phyloP scores from a whole-genome alignment of 2,329 filamentous ascomycete species.

The Fusarium metavorans region DNA sequence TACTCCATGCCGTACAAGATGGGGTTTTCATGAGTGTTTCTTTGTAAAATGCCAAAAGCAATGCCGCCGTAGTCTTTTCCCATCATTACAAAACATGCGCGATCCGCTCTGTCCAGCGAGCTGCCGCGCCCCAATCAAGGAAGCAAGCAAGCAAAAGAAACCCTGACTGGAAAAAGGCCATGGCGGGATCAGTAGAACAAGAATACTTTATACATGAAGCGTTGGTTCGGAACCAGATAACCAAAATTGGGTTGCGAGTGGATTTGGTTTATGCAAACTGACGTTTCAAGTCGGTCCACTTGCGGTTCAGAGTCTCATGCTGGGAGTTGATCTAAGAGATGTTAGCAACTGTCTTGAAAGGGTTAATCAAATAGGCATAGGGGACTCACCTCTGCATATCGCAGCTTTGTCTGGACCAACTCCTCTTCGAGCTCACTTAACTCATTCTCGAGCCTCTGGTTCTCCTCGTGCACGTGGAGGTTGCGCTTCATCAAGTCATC shows the following conservation, averaged over 20 bases:
- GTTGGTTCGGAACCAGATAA: conserved; percentile 13
- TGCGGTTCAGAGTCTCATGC: conserved; percentile 79
- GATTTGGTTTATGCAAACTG: conserved; percentile 60
- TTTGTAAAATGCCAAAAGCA: conserved; percentile 32
- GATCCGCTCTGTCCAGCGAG: conserved; percentile 26
- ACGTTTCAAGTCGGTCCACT: conserved; percentile 79
- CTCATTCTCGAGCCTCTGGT: conserved; percentile 87
- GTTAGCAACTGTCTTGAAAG: conserved; percentile 24
- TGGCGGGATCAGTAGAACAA: conserved; percentile 26
- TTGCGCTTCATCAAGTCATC: conserved; percentile 94
- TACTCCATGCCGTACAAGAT: conserved; percentile 11
- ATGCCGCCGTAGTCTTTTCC: conserved; percentile 30
- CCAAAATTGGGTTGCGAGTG: conserved; percentile 15
- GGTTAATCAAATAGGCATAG: background rate
- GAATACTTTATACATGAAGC: conserved; percentile 45
- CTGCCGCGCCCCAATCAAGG: conserved; percentile 5
- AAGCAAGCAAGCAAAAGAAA: conserved; percentile 17
- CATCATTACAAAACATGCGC: conserved; percentile 37
- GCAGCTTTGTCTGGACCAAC: conserved; percentile 93
- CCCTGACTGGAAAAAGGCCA: conserved; percentile 11
- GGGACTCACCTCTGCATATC: conserved; percentile 88
- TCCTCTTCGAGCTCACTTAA: conserved; percentile 92
- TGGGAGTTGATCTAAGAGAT: conserved; percentile 71
- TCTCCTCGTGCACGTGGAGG: conserved; percentile 93
- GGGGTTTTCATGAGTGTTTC: conserved; percentile 23